Percentiles rank a stretch among this genome's conserved stretches.
Conservation (phyloP, 73 alveolate species). For the Paramecium pentaurelia region DNA sequence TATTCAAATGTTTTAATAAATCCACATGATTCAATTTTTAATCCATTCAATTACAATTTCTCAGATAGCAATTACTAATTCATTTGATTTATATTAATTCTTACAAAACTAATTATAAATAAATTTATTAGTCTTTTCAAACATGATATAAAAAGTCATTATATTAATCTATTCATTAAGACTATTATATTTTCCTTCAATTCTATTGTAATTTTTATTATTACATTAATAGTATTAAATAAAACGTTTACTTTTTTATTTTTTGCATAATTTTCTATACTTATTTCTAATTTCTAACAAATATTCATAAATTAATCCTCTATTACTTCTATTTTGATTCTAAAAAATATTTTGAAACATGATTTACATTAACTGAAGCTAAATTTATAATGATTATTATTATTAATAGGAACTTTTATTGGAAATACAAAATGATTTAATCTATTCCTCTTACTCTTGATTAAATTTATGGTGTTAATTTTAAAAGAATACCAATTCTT, state of each 20-base stretch:
- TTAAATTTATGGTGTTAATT: background rate
- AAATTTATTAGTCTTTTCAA: background rate
- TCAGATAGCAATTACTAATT: background rate
- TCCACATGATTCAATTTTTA: background rate
- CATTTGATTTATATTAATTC: background rate
- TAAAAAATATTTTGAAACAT: background rate
- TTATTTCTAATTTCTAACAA: background rate
- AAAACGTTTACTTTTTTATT: background rate
- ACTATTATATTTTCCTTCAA: too few relatives aligned
- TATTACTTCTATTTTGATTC: background rate
- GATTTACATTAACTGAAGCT: background rate
- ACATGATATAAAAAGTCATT: background rate
- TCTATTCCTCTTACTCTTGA: conserved; percentile 14
- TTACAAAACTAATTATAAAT: background rate
- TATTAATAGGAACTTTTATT: background rate
- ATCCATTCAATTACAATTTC: background rate
- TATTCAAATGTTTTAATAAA: background rate
- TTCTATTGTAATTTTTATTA: too few relatives aligned
- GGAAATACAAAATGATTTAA: conserved; percentile 15
- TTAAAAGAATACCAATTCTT: background rate
- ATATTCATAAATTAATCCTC: background rate
- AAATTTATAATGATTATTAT: background rate
- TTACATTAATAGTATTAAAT: too few relatives aligned
- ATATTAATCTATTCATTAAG: too few relatives aligned
- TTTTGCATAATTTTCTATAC: background rate